Evolutionary conservation across 306 rosid species (phyloP).

Genomic region (Quercus alba): DNA sequence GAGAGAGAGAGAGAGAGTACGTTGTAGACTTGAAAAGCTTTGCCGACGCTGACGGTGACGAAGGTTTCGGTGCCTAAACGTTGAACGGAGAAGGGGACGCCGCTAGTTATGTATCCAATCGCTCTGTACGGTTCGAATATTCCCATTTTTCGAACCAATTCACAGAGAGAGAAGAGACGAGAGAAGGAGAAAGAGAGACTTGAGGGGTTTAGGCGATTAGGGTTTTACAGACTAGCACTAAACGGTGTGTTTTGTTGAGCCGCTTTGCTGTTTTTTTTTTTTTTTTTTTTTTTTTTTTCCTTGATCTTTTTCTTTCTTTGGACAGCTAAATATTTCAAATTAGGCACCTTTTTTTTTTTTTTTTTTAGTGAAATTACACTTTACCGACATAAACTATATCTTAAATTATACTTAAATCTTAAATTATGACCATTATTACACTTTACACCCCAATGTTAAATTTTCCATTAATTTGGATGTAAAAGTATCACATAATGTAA

Average conservation of each 20-base stretch:
- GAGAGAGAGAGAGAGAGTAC: constrained; percentile 24
- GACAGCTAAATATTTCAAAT: too few relatives aligned
- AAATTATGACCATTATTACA: accelerated
- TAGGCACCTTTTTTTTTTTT: accelerated
- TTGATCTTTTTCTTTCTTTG: too few relatives aligned
- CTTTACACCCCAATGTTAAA: accelerated
- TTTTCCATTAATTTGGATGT: too few relatives aligned
- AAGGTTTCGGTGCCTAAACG: constrained; percentile 89
- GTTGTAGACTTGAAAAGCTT: constrained; percentile 85
- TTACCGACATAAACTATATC: too few relatives aligned
- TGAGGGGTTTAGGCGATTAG: neutral
- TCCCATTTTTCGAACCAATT: constrained; percentile 46
- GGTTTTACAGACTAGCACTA: neutral
- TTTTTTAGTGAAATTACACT: too few relatives aligned
- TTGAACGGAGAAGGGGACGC: constrained; percentile 74
- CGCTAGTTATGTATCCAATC: constrained; percentile 72
- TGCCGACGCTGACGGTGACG: constrained; percentile 80
- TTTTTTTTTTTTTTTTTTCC: too few relatives aligned
- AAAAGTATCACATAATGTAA: too few relatives aligned
- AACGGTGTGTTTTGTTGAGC: neutral
- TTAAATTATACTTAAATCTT: too few relatives aligned
- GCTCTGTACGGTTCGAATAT: constrained; percentile 85
- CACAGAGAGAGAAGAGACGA: neutral
- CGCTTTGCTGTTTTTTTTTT: too few relatives aligned
- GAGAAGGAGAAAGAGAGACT: neutral